phyloP scores from a whole-genome alignment of 2,329 filamentous ascomycete species.

The Talaromyces amestolkiae region DNA sequence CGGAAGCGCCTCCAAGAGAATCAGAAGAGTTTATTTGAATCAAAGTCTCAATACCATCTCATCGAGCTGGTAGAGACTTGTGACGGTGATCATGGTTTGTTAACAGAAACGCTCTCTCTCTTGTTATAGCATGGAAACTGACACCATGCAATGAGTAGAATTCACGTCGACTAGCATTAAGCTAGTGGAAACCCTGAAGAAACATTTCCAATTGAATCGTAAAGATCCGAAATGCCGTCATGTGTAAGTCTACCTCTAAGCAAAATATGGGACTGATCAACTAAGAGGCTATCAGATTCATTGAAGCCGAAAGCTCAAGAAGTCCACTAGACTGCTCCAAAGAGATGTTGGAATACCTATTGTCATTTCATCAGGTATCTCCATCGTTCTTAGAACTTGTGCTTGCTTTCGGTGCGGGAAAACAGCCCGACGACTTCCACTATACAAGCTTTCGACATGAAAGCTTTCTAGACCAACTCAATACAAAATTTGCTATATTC shows the following conservation, averaged over 20 bases:
- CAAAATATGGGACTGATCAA: neutral
- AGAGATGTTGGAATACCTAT: conserved; percentile 10
- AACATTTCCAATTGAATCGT: neutral
- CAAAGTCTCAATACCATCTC: neutral
- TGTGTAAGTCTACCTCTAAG: neutral
- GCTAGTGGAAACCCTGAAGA: neutral
- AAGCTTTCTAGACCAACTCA: neutral
- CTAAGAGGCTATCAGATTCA: neutral
- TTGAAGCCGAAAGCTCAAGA: neutral
- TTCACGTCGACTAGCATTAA: neutral
- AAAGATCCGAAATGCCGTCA: neutral
- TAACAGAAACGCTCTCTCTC: neutral
- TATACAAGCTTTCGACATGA: conserved; percentile 13
- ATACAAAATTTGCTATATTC: neutral
- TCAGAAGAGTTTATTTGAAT: neutral
- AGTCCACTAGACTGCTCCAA: conserved; percentile 10
- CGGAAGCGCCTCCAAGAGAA: neutral
- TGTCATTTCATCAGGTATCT: conserved; percentile 10
- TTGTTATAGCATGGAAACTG: neutral
- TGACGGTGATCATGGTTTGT: neutral
- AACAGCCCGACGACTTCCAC: conserved; percentile 8
- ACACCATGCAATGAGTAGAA: neutral
- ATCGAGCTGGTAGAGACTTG: neutral
- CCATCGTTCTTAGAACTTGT: conserved; percentile 11
- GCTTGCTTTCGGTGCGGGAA: conserved; percentile 5